Evolutionary conservation across 1,284 basidiomycete genomes (phyloP).

Genomic region (Mycosarcoma maydis): DNA sequence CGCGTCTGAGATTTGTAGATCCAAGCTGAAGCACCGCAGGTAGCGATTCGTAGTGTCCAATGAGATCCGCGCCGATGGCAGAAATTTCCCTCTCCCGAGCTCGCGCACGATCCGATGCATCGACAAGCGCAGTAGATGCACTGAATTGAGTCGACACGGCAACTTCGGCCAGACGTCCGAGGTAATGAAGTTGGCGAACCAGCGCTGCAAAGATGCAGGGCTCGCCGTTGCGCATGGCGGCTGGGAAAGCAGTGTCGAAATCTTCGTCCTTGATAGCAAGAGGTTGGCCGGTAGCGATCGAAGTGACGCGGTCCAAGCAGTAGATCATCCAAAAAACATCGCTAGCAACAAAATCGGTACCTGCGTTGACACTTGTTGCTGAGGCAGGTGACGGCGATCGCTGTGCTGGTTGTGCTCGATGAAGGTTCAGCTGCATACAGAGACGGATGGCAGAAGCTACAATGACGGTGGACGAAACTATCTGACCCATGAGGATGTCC

Average conservation of each 20-base stretch:
- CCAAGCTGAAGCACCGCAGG: slow-evolving; percentile 26
- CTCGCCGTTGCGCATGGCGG: slow-evolving; percentile 24
- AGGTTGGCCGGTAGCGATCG: slow-evolving; percentile 30
- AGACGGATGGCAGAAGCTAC: slow-evolving; percentile 30
- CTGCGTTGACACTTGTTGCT: neutral
- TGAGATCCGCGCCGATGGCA: slow-evolving; percentile 23
- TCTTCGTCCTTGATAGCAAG: slow-evolving; percentile 38
- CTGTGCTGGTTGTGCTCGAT: slow-evolving; percentile 13
- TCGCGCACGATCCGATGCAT: slow-evolving; percentile 4
- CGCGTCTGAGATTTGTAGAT: slow-evolving; percentile 17
- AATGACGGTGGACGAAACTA: slow-evolving; percentile 25
- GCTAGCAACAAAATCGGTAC: slow-evolving; percentile 3
- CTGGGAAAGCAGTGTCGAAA: slow-evolving; percentile 31
- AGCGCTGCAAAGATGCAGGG: slow-evolving; percentile 43
- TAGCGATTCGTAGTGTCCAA: slow-evolving; percentile 34
- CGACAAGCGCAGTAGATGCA: neutral
- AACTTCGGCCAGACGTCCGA: slow-evolving; percentile 26
- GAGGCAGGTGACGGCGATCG: slow-evolving; percentile 8
- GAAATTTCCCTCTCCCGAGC: slow-evolving; percentile 21
- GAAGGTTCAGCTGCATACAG: slow-evolving; percentile 38
- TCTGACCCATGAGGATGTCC: slow-evolving; percentile 31
- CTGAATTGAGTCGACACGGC: neutral
- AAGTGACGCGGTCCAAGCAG: slow-evolving; percentile 40
- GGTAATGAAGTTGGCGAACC: slow-evolving; percentile 39
- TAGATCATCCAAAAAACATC: slow-evolving; percentile 41